Evolutionary conservation across 2,329 filamentous ascomycete genomes (phyloP), one percentile per base, ranked within the genome.

Genomic region (Cordyceps tenuipes): DNA sequence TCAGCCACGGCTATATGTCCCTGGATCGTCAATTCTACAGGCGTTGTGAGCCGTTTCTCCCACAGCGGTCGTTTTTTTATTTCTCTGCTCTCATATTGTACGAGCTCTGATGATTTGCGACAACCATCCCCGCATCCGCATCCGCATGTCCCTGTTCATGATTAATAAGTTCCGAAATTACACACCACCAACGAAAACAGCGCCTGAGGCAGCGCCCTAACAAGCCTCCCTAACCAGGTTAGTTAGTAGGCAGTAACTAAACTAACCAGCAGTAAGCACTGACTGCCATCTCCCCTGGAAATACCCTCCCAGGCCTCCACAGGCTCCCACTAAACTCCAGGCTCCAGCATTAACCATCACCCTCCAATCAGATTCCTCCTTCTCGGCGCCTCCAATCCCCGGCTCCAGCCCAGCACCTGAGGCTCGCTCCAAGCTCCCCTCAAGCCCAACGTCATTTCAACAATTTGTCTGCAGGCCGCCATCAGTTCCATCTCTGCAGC

Each of bases 381-480:
- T 21, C 13, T 5, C 13, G 7, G 12, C 41, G n/a, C 44, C 44
- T 8, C 19, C 44, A 13, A n/a, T 17, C 46, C 43, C n/a, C 39
- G 15, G 17, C 39, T 15, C 39, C 5, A 43, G 29, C 19, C 31
- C 17, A 47, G 31, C 13, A n/a, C 34, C 34, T 15, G 21, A 34
- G 23, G 26, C 47, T 51, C 51, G n/a, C n/a, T n/a, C n/a, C 56
- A 43, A 50, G 56, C 46, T 50, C 47, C 34, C 44, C 39, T 41
- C 56, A 51, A 34, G 36, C 56, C 48, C 56, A 58, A 58, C 47
- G 48, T 58, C 48, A 58, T 58, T 58, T 58, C 56, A 51, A 58
- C 56, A 51, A 31, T 51, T 58, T 58, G 47, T 46, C 43, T 56
- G 53, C 46, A 29, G 44, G 41, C 36, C 34, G 46, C 31, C 44